These are phyloP conservation scores for Fragilaria crotonensis DNA, from an alignment of 108 stramenopile genomes.

Conservation along the genomic window DNA sequence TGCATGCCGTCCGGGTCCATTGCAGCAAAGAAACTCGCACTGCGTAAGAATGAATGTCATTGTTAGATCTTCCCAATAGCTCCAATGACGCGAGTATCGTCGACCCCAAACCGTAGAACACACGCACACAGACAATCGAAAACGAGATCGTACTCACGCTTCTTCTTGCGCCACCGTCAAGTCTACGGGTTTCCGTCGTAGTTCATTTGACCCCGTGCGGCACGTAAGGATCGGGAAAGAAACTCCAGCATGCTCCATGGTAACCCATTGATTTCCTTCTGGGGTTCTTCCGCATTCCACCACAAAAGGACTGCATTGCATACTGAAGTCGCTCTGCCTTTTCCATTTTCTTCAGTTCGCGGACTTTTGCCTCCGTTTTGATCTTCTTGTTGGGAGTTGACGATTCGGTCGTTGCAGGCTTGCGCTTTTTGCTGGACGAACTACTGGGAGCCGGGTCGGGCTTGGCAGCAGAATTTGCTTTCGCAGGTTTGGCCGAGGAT, in stretches of 20 bases:
- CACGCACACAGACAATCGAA: no score
- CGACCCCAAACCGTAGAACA: not conserved
- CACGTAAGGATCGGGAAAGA: slow-evolving; percentile 88
- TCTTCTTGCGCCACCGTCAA: slow-evolving; percentile 93
- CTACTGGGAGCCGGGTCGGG: not conserved
- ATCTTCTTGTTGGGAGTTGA: slow-evolving; percentile 8
- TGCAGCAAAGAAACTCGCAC: slow-evolving; percentile 95
- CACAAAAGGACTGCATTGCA: slow-evolving; percentile 89
- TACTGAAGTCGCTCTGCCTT: slow-evolving; percentile 71
- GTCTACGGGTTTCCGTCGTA: slow-evolving; percentile 89
- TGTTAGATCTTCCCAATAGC: no score
- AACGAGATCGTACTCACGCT: slow-evolving; percentile 46
- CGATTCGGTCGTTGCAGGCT: slow-evolving; percentile 2
- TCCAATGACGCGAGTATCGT: not conserved
- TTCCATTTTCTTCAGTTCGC: slow-evolving; percentile 61
- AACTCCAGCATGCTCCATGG: slow-evolving; percentile 96
- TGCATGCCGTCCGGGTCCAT: slow-evolving; percentile 96
- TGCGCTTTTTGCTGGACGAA: slow-evolving; percentile 10
- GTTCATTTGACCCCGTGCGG: slow-evolving; percentile 90
- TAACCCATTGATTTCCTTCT: slow-evolving; percentile 87
- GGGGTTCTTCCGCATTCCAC: slow-evolving; percentile 86
- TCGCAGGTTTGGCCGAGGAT: slow-evolving; percentile 1
- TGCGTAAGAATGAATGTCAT: slow-evolving; percentile 14
- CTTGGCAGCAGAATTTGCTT: slow-evolving; percentile 1
- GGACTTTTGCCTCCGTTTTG: slow-evolving; percentile 4